Percentiles rank a stretch among this genome's conserved stretches.
Conservation (phyloP, 169 alveolate genomes). For the Cryptosporidium tyzzeri region DNA sequence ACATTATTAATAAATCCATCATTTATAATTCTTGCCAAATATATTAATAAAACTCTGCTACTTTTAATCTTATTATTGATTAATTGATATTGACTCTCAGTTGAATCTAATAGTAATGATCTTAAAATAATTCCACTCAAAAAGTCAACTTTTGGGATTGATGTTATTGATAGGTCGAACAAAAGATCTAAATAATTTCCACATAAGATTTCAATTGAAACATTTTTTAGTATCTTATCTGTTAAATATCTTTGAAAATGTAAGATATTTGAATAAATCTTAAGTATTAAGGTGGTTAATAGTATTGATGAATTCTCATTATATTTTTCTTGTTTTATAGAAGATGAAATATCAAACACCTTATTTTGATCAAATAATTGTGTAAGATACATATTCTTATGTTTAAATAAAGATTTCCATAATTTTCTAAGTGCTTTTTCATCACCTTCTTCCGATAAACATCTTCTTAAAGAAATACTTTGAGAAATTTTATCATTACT, state of each 20-base stretch:
- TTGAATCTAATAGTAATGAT: slow-evolving; percentile 51
- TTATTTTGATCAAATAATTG: neutral
- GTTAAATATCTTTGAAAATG: slow-evolving; percentile 44
- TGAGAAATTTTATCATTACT: slow-evolving; percentile 16
- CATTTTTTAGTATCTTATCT: neutral
- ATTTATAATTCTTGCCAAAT: neutral
- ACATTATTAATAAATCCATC: neutral
- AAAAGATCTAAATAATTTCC: slow-evolving; percentile 17
- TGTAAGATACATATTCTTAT: neutral
- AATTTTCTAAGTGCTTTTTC: neutral
- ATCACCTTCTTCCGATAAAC: neutral
- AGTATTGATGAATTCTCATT: neutral
- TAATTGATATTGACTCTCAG: neutral
- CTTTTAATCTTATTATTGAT: slow-evolving; percentile 1
- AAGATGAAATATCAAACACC: neutral
- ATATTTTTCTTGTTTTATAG: neutral
- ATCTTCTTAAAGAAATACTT: slow-evolving; percentile 28
- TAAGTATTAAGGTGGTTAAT: slow-evolving; percentile 13
- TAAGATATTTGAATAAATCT: slow-evolving; percentile 35
- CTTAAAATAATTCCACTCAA: slow-evolving; percentile 28
- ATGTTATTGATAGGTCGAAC: slow-evolving; percentile 8
- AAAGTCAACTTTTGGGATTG: slow-evolving; percentile 15
- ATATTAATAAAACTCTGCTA: slow-evolving; percentile 14
- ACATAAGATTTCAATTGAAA: slow-evolving; percentile 8
- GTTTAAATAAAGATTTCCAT: slow-evolving; percentile 43